Percentiles rank a stretch among this genome's conserved stretches.
These are phyloP conservation scores for Citrus maxima DNA, from an alignment of 345 rosid genomes.

Conservation along the genomic window DNA sequence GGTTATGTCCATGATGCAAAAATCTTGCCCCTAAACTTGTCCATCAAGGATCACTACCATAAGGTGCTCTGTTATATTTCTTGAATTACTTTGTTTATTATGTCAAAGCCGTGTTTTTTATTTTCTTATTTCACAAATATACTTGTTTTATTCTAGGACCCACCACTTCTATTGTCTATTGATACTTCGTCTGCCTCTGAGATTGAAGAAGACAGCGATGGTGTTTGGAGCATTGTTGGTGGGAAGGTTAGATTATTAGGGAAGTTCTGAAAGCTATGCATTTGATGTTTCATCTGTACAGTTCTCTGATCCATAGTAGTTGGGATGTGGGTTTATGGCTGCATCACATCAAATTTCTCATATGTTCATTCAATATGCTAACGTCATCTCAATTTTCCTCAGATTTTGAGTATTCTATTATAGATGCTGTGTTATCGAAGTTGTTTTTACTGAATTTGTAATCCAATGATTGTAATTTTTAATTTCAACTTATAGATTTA, in stretches of 20 bases:
- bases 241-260: slow-evolving; percentile 55
- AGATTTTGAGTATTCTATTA: not conserved
- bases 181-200: slow-evolving; percentile 56
- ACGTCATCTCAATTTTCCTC: not conserved
- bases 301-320: not conserved
- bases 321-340: not conserved
- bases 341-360: not conserved
- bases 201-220: slow-evolving; percentile 61
- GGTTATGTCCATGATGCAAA: slow-evolving; percentile 56
- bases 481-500: slow-evolving; percentile 10
- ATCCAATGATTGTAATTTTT: not conserved
- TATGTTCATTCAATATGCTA: not conserved
- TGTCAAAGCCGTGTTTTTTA: not conserved
- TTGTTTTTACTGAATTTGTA: not conserved
- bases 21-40: slow-evolving; percentile 39
- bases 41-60: slow-evolving; percentile 41
- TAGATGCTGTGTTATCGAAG: not conserved
- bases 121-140: slow-evolving; percentile 7
- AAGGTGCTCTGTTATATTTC: slow-evolving; percentile 31
- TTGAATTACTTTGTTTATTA: slow-evolving; percentile 3
- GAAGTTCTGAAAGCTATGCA: not conserved
- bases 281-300: not conserved
- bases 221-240: slow-evolving; percentile 75
- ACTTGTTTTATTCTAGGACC: slow-evolving; percentile 46
- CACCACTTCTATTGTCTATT: slow-evolving; percentile 59